Evolutionary conservation across 306 rosid genomes (phyloP).

Genomic region (Fagus crenata): DNA sequence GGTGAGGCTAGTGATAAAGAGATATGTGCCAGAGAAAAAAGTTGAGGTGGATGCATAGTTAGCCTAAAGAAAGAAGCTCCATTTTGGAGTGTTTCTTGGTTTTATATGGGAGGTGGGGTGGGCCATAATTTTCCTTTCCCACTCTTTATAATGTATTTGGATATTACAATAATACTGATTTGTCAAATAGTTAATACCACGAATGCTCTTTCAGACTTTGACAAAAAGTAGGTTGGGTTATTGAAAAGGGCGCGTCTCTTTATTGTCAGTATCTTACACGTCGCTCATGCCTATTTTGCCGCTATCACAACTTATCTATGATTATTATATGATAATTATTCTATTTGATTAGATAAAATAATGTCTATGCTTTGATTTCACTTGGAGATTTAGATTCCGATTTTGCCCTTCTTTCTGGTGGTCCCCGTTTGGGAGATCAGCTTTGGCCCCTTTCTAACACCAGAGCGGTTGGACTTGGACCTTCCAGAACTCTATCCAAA

Average conservation of each 20-base stretch:
- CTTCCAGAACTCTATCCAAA: slow-evolving; percentile 43
- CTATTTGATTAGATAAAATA: slow-evolving; percentile 19
- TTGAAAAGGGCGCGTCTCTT: slow-evolving; percentile 35
- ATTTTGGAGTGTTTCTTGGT: slow-evolving; percentile 36
- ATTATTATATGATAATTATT: neutral
- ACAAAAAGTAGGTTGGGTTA: slow-evolving; percentile 31
- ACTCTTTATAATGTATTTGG: neutral
- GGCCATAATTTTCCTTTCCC: slow-evolving; percentile 3
- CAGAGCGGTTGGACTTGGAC: slow-evolving; percentile 27
- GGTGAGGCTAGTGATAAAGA: neutral
- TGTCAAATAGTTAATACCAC: slow-evolving; percentile 21
- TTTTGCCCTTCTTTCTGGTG: slow-evolving; percentile 30
- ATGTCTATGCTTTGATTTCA: slow-evolving; percentile 16
- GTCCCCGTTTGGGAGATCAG: slow-evolving; percentile 25
- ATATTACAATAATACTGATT: neutral
- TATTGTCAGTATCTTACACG: slow-evolving; percentile 43
- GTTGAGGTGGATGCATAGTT: slow-evolving; percentile 22
- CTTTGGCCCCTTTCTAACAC: slow-evolving; percentile 30
- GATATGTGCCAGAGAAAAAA: neutral
- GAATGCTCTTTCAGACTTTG: slow-evolving; percentile 4
- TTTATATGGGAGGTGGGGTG: slow-evolving; percentile 23
- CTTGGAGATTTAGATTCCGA: slow-evolving; percentile 4
- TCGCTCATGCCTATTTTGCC: slow-evolving; percentile 31
- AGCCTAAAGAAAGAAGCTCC: slow-evolving; percentile 30
- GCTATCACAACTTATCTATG: slow-evolving; percentile 24